Conservation (phyloP, 495 filamentous ascomycete species). For the Friedmanniomyces simplex region DNA sequence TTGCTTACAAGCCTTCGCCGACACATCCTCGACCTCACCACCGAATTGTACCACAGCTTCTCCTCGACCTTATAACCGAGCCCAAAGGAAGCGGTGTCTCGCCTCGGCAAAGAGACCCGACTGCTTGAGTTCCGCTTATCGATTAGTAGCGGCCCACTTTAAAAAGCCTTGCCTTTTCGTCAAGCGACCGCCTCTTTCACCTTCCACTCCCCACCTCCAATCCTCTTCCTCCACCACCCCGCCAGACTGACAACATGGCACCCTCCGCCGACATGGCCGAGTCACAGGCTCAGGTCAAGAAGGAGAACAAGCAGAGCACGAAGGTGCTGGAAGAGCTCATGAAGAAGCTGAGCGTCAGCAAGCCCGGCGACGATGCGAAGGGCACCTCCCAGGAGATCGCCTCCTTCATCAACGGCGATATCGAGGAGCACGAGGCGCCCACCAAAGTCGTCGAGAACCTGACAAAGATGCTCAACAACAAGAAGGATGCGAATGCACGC, state of each 20-base stretch:
- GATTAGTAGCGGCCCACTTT: too few relatives aligned
- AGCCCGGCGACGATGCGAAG: slow-evolving; percentile 60
- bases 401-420: slow-evolving; percentile 71
- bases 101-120: too few relatives aligned
- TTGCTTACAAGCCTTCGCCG: too few relatives aligned
- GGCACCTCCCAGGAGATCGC: slow-evolving; percentile 59
- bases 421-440: slow-evolving; percentile 64
- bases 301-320: slow-evolving; percentile 62
- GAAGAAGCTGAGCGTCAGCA: slow-evolving; percentile 63
- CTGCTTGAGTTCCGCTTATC: too few relatives aligned
- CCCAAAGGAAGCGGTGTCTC: too few relatives aligned
- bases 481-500: slow-evolving; percentile 89
- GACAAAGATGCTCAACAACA: slow-evolving; percentile 88
- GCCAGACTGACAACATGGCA: slow-evolving; percentile 20
- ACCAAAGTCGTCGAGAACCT: slow-evolving; percentile 69
- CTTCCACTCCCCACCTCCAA: neutral
- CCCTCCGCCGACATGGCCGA: slow-evolving; percentile 51
- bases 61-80: too few relatives aligned
- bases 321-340: slow-evolving; percentile 73
- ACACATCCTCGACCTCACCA: too few relatives aligned
- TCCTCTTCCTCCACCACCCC: neutral
- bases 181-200: neutral
- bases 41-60: too few relatives aligned
- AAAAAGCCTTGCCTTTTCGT: too few relatives aligned
- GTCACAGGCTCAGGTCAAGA: slow-evolving; percentile 22